Percentiles rank a stretch among this genome's conserved stretches.
Evolutionary conservation across 2,329 filamentous ascomycete species (phyloP).

Genomic region (Raffaelea deltoideospora): DNA sequence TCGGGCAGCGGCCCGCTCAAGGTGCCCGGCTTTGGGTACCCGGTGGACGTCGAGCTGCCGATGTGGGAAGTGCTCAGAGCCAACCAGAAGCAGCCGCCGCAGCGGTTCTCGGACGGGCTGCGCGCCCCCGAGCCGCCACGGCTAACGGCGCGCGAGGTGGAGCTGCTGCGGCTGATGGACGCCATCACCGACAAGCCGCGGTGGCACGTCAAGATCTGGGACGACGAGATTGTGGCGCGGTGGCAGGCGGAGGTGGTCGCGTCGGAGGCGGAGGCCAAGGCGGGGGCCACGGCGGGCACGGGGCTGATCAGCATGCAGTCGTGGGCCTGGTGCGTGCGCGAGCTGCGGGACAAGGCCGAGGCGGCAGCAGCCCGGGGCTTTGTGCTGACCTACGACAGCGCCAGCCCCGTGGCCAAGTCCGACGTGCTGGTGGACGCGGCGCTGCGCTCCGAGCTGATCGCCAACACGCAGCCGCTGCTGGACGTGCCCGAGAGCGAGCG

Average conservation of each 20-base stretch:
- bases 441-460: conserved; percentile 18
- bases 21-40: too few relatives aligned
- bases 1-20: too few relatives aligned
- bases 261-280: conserved; percentile 17
- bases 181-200: conserved; percentile 20
- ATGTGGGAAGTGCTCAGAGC: too few relatives aligned
- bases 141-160: conserved; percentile 16
- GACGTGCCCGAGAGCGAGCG: conserved; percentile 17
- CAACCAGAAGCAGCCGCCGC: too few relatives aligned
- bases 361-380: conserved; percentile 24
- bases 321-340: conserved; percentile 20
- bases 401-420: conserved; percentile 32
- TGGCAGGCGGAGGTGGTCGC: conserved; percentile 18
- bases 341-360: conserved; percentile 34
- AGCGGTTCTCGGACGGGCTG: too few relatives aligned
- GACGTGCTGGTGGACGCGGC: conserved; percentile 25
- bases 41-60: too few relatives aligned
- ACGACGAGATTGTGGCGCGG: conserved; percentile 16
- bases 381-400: conserved; percentile 26
- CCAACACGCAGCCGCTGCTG: conserved; percentile 25
- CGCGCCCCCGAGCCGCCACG: too few relatives aligned
- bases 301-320: neutral
- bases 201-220: conserved; percentile 21
- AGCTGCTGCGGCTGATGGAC: conserved; percentile 20
- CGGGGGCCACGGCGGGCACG: neutral